Base-by-base conservation (phyloP, 495 filamentous ascomycete species). In the Usnea hakonensis region DNA sequence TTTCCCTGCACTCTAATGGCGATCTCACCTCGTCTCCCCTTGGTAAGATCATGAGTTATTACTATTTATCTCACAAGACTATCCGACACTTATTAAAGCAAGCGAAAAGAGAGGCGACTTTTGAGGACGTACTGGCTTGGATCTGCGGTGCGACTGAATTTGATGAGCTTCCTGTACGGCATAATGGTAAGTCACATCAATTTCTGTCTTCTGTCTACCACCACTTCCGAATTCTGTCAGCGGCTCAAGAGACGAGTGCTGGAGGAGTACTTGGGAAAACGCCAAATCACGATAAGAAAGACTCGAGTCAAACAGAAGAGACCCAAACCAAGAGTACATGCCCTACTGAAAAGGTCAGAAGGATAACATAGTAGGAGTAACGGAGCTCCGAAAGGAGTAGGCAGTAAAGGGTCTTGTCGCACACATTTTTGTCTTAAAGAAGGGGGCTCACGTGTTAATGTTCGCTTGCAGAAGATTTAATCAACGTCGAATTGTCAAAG, bases 41-140 rank as follows among this genome's bases (percentile, higher is more conserved):
- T 43, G 94, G 94, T 65, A 97, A 96, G 76, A 97, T 97, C 70
- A 96, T 96, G 88, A 91, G 87, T 75, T 99, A 99, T 77, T 99
- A 99, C 79, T 99, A 99, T 70, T 85, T 99, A 33, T 93, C 91
- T 0, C 94, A 99, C 74, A 90, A 90, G 72, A 97, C 95, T 9
- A 91, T 99, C 66, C 87, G 94, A 1, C 85, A 89, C 65, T 79
- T 98, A 5, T 80, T 89, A 64, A 77, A 80, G 40, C 80, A 90
- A 64, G 90, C 90, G 52, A 95, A 90, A 66, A 82, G 82, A 7
- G 75, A 86, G 23, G 91, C 91, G 4, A 83, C 79, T 11, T 95
- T 97, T 72, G 79, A 86, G n/a, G 90, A 97, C 66, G 90, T 87
- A 2, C 77, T 97, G 0, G 82, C 85, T 43, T 97, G 93, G 94